A percentile compares a stretch with the other conserved stretches of the same genome.
These are phyloP conservation scores for Ramaria rubella DNA, from an alignment of 768 basidiomycete species.

Conservation along the genomic window DNA sequence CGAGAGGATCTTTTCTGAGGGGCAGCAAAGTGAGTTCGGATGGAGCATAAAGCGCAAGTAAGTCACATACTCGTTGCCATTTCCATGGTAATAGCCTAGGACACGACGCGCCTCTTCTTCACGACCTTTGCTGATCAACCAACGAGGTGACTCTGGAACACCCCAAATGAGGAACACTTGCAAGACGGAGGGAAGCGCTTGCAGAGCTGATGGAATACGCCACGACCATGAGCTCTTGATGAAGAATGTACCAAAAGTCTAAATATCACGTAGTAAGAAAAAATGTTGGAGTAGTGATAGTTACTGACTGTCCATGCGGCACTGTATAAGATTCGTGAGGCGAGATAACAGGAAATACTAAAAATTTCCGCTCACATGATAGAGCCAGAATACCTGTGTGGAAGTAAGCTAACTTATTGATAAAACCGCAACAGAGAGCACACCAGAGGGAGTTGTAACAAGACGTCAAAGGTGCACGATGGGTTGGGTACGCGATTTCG, in stretches of 20 bases:
- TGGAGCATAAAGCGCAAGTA: background rate
- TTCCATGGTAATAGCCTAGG: slow-evolving; percentile 51
- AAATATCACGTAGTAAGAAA: background rate
- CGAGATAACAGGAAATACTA: background rate
- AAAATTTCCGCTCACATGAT: slow-evolving; percentile 2
- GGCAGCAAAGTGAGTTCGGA: background rate
- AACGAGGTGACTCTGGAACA: slow-evolving; percentile 60
- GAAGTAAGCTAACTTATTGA: background rate
- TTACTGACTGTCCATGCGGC: slow-evolving; percentile 9
- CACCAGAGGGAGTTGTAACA: slow-evolving; percentile 85
- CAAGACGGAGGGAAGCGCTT: slow-evolving; percentile 45
- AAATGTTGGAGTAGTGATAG: background rate
- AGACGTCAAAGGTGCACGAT: slow-evolving; percentile 74
- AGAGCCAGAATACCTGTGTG: slow-evolving; percentile 11
- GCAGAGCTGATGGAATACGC: slow-evolving; percentile 61
- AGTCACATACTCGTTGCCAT: slow-evolving; percentile 31
- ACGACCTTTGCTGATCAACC: slow-evolving; percentile 52
- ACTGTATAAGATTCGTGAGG: background rate
- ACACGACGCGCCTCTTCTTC: slow-evolving; percentile 42
- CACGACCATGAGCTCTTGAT: slow-evolving; percentile 42
- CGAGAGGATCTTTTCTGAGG: slow-evolving; percentile 41
- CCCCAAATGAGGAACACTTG: slow-evolving; percentile 52
- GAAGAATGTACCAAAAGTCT: slow-evolving; percentile 11
- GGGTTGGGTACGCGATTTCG: slow-evolving; percentile 78
- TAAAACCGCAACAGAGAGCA: background rate